Base-by-base conservation (phyloP, 768 basidiomycete genomes). In the Sarcodon sp. region DNA sequence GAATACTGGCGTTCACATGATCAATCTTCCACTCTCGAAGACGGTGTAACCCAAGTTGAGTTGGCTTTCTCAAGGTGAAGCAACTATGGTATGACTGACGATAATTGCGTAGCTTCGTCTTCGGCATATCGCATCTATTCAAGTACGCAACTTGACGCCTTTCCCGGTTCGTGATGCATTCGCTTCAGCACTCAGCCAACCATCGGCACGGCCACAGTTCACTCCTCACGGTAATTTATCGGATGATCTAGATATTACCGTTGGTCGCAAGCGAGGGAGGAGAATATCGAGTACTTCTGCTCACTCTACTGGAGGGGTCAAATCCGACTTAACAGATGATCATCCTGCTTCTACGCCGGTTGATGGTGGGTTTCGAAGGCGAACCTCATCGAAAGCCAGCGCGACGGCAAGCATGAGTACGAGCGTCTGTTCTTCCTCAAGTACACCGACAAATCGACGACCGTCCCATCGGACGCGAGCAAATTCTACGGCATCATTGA, bases 81-180 rank as follows among this genome's bases (percentile, higher is more conserved):
- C 4, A 27, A 27, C 21, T 27, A 4, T 3, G 21, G 21, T 27
- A 4, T 27, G 4, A 27, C 21, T 27, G 21, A 27, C 21, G 21
- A 10, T 44, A 31, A 35, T 35, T 41, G 33, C 21, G 43, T 62
- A 86, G 77, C 77, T 77, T 57, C 80, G 83, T 38, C 69, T 87
- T 52, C 77, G 86, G 54, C 84, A 89, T 65, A 71, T 89, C 50
- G 71, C 75, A 49, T 70, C 76, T 38, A 67, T 90, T 44, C 83
- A 87, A 65, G 70, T 90, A 54, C 76, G 79, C 52, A 90, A 90
- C 59, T 67, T 90, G 35, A 84, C 87, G n/a, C 85, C 84, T 1
- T 89, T 87, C 60, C 87, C 87, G 33, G 76, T 77, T 46, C 79
- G 87, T 34, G 87, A 90, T 61, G 72, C 80, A 6, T 71, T 87